These are phyloP conservation scores for Zopfia rhizophila DNA, from an alignment of 2,329 filamentous ascomycete genomes.

Conservation along the genomic window DNA sequence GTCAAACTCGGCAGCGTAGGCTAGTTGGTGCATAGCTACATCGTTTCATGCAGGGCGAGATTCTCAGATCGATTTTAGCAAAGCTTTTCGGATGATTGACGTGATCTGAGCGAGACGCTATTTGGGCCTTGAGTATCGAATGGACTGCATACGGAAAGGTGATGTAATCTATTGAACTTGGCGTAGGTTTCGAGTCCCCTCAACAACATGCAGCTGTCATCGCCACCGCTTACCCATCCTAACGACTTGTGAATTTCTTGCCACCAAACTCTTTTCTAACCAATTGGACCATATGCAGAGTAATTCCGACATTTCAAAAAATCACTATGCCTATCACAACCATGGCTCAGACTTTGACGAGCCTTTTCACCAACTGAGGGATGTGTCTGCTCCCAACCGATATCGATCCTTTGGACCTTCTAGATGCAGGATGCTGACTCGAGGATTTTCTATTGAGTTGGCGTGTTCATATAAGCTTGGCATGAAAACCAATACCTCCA, in stretches of 20 bases:
- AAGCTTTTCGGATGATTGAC: conserved; percentile 13
- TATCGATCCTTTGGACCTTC: too few relatives aligned
- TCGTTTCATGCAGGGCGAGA: too few relatives aligned
- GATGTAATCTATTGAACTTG: conserved; percentile 15
- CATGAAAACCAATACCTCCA: conserved; percentile 1
- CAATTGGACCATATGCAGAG: neutral
- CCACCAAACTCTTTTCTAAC: conserved; percentile 21
- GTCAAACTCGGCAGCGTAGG: too few relatives aligned
- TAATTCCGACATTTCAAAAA: neutral
- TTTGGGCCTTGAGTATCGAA: conserved; percentile 1
- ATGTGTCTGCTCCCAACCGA: neutral
- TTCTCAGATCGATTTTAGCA: too few relatives aligned
- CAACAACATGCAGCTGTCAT: conserved; percentile 44
- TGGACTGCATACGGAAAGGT: conserved; percentile 13
- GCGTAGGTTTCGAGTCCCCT: conserved; percentile 28
- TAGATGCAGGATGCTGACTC: too few relatives aligned
- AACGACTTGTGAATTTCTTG: too few relatives aligned
- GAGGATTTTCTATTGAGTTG: too few relatives aligned
- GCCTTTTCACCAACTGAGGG: conserved; percentile 1
- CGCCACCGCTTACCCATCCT: conserved; percentile 32
- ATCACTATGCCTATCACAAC: conserved; percentile 10
- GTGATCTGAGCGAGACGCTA: too few relatives aligned
- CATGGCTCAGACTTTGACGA: conserved; percentile 6
- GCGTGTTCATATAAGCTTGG: neutral
- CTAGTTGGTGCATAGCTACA: too few relatives aligned